Percentiles rank a stretch among this genome's conserved stretches.
These are phyloP conservation scores for Pachyrhizus erosus DNA, from an alignment of 306 rosid genomes.

Conservation along the genomic window DNA sequence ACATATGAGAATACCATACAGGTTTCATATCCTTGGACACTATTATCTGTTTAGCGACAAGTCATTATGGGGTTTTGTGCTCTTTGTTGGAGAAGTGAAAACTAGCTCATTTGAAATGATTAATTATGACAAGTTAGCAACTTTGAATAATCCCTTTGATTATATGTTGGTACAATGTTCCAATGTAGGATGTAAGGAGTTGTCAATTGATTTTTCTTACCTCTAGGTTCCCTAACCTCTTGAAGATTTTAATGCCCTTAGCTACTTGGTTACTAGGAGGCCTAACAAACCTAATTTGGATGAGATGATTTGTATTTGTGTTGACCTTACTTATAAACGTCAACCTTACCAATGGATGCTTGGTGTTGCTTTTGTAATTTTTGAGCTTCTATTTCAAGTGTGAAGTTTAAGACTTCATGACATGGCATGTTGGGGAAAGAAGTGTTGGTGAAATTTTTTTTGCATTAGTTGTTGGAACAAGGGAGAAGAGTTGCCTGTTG, in stretches of 20 bases:
- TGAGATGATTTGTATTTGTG: constrained; percentile 78
- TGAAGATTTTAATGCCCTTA: constrained; percentile 77
- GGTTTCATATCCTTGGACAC: constrained; percentile 80
- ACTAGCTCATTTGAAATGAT: constrained; percentile 38
- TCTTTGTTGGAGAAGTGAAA: constrained; percentile 71
- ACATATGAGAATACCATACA: constrained; percentile 74
- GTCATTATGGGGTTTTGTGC: constrained; percentile 74
- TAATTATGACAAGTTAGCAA: constrained; percentile 52
- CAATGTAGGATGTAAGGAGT: constrained; percentile 56
- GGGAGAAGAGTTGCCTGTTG: constrained; percentile 65
- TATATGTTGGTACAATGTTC: constrained; percentile 69
- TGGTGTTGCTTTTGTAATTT: constrained; percentile 42
- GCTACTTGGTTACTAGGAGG: constrained; percentile 69
- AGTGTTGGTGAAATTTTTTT: constrained; percentile 73
- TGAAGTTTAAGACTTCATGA: constrained; percentile 67
- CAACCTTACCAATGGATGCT: constrained; percentile 63
- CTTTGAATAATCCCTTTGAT: constrained; percentile 72
- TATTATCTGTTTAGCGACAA: constrained; percentile 67
- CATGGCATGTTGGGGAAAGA: constrained; percentile 77
- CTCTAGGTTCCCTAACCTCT: constrained; percentile 89
- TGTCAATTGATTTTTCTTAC: constrained; percentile 55
- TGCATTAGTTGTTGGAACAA: constrained; percentile 52
- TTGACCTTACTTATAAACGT: constrained; percentile 72
- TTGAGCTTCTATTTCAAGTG: constrained; percentile 58
- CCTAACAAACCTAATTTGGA: constrained; percentile 73